phyloP scores from a whole-genome alignment of 495 filamentous ascomycete species.

The Xylaria sp. region DNA sequence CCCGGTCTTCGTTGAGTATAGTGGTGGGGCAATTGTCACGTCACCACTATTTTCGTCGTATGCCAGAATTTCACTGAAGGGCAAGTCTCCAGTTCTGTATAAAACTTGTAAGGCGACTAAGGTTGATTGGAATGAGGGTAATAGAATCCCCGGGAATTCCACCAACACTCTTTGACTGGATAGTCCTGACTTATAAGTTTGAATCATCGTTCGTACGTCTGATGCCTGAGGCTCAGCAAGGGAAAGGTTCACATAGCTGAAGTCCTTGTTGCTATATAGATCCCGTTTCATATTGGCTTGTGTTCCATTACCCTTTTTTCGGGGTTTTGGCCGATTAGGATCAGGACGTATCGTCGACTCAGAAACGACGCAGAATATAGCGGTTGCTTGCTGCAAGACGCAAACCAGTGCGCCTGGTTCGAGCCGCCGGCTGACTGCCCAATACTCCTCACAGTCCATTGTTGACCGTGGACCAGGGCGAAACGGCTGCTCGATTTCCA shows the following conservation, averaged over 20 bases:
- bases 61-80: slow-evolving; percentile 64
- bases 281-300: not conserved
- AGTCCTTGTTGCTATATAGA: not conserved
- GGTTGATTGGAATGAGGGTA: slow-evolving; percentile 69
- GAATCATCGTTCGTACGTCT: slow-evolving; percentile 26
- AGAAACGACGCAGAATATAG: slow-evolving; percentile 15
- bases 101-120: slow-evolving; percentile 67
- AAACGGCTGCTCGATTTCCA: slow-evolving; percentile 19
- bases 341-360: slow-evolving; percentile 16
- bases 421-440: slow-evolving; percentile 6
- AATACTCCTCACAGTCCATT: slow-evolving; percentile 15
- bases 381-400: slow-evolving; percentile 5
- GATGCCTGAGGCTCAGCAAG: slow-evolving; percentile 19
- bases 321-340: slow-evolving; percentile 1
- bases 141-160: slow-evolving; percentile 72
- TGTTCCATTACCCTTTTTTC: not conserved
- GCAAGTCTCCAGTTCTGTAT: slow-evolving; percentile 55
- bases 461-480: not conserved
- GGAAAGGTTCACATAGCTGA: slow-evolving; percentile 23
- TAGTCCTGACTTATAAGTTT: slow-evolving; percentile 24
- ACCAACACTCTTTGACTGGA: slow-evolving; percentile 52
- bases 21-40: slow-evolving; percentile 48
- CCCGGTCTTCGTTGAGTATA: slow-evolving; percentile 55
- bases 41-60: slow-evolving; percentile 37
- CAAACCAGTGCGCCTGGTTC: slow-evolving; percentile 1